Conservation (phyloP, 2,329 filamentous ascomycete species). For the Lasiodiplodia sp. region DNA sequence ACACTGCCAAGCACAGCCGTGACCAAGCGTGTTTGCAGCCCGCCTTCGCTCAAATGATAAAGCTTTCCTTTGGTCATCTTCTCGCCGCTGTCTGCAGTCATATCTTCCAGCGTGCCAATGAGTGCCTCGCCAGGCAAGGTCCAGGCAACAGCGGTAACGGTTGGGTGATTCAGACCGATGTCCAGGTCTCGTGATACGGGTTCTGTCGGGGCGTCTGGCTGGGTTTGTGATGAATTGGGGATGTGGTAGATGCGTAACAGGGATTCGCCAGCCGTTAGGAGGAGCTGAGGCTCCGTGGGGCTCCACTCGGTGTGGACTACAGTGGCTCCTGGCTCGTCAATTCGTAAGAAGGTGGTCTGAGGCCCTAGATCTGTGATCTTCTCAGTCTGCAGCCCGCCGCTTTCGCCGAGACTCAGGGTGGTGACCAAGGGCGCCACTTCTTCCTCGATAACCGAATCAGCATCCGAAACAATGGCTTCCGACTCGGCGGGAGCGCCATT, state of each 20-base stretch:
- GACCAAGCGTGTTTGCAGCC: constrained; percentile 41
- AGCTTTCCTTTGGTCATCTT: constrained; percentile 48
- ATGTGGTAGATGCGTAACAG: constrained; percentile 44
- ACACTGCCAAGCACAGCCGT: constrained; percentile 48
- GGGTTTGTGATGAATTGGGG: constrained; percentile 32
- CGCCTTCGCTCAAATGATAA: constrained; percentile 40
- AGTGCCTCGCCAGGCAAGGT: constrained; percentile 43
- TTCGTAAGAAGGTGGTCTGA: constrained; percentile 39
- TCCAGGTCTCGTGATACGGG: constrained; percentile 33
- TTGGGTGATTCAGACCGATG: constrained; percentile 38
- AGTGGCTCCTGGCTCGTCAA: constrained; percentile 36
- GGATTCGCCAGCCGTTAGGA: constrained; percentile 44
- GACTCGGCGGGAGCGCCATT: constrained; percentile 47
- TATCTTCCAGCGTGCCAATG: constrained; percentile 45
- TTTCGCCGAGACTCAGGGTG: constrained; percentile 48
- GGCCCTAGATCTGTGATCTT: constrained; percentile 42
- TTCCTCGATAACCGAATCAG: constrained; percentile 46
- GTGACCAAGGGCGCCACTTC: constrained; percentile 45
- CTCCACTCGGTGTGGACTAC: constrained; percentile 48
- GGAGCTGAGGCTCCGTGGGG: constrained; percentile 41
- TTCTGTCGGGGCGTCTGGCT: constrained; percentile 20
- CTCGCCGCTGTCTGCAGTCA: constrained; percentile 46
- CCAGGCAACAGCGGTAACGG: constrained; percentile 47
- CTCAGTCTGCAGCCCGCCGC: constrained; percentile 47
- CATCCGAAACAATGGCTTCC: constrained; percentile 45